phyloP scores from a whole-genome alignment of 2,329 filamentous ascomycete genomes.

The Stagonosporopsis cucurbitacearum region DNA sequence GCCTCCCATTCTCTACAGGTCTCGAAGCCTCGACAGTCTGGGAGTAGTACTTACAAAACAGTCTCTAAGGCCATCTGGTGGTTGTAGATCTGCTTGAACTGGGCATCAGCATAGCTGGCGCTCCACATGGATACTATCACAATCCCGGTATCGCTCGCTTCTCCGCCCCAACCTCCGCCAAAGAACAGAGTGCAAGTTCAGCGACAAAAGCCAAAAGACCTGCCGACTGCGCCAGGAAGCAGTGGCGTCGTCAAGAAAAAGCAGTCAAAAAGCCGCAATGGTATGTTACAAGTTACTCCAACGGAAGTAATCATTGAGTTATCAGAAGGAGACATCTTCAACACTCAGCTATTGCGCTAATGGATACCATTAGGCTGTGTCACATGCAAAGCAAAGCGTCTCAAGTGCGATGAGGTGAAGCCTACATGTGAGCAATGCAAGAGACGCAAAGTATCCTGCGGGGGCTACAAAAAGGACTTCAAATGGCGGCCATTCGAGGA shows the following conservation, averaged over 20 bases:
- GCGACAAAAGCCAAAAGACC: conserved; percentile 32
- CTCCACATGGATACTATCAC: conserved; percentile 12
- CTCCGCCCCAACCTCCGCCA: conserved; percentile 4
- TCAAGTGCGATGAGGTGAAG: conserved; percentile 78
- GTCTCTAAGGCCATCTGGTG: conserved; percentile 1
- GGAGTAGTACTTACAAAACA: conserved; percentile 1
- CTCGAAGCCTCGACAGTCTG: conserved; percentile 13
- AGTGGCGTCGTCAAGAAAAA: conserved; percentile 65
- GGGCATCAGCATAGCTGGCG: conserved; percentile 34
- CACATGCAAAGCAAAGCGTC: conserved; percentile 74
- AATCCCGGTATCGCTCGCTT: conserved; percentile 13
- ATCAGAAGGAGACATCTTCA: not conserved
- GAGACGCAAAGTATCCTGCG: conserved; percentile 69
- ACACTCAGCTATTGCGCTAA: conserved; percentile 13
- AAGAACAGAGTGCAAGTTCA: conserved; percentile 9
- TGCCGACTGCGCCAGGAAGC: conserved; percentile 36
- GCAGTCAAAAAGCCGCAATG: conserved; percentile 77
- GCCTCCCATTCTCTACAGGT: not conserved
- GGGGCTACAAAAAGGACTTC: conserved; percentile 77
- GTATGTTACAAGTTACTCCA: conserved; percentile 58
- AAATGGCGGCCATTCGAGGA: conserved; percentile 77
- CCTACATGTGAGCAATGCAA: conserved; percentile 71
- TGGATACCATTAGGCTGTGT: conserved; percentile 63
- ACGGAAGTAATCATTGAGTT: too few relatives aligned
- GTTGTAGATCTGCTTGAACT: conserved; percentile 2